phyloP scores from a whole-genome alignment of 371 early-diverging fungal species.

The Parasitella parasitica region DNA sequence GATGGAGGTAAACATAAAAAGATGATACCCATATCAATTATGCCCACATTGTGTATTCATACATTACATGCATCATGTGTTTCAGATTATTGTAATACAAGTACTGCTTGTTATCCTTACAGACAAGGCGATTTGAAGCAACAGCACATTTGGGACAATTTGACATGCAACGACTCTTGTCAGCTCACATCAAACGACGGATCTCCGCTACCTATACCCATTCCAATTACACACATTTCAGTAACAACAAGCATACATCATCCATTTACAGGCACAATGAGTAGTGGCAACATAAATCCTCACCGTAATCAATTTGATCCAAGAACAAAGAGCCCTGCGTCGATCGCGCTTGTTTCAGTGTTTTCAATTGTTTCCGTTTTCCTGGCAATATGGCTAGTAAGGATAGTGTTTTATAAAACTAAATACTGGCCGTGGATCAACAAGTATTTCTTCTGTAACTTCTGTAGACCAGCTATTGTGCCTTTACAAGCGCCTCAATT shows the following conservation, averaged over 20 bases:
- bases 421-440: constrained; percentile 2
- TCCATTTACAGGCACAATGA: background rate
- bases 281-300: background rate
- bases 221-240: background rate
- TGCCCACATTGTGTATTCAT: background rate
- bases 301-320: background rate
- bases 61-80: background rate
- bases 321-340: background rate
- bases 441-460: background rate
- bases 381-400: background rate
- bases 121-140: constrained; percentile 10
- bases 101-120: constrained; percentile 40
- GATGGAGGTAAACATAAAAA: background rate
- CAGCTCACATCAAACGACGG: constrained; percentile 4
- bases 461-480: background rate
- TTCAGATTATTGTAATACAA: constrained; percentile 34
- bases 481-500: background rate
- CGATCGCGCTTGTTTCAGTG: background rate
- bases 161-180: constrained; percentile 32
- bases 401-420: background rate
- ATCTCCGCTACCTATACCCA: background rate
- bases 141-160: constrained; percentile 27
- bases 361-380: background rate
- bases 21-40: background rate
- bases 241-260: background rate